Base-by-base conservation (phyloP, 495 filamentous ascomycete genomes). In the Cercophora newfieldiana region DNA sequence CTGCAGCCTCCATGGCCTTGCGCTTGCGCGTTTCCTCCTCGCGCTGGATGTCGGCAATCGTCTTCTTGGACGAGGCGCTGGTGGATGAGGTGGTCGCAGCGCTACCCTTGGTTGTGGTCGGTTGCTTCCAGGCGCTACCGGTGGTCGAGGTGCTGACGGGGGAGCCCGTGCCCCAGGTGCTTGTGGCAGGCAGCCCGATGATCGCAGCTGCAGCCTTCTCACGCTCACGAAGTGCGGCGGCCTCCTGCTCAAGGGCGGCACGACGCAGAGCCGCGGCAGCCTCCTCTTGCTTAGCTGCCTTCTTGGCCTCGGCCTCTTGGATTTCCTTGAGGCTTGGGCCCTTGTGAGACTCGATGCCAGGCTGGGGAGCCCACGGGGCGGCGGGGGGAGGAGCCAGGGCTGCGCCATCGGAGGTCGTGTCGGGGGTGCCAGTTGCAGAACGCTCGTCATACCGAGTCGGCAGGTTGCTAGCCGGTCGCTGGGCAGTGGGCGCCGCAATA, bases 281-380 rank as follows among this genome's bases (percentile, higher is more conserved):
- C 68, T 95, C 93, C 70, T 97, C 95, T 29, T 85, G 89, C 75
- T 95, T 90, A 10, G 95, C 94, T n/a, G 93, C 94, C 72, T 91
- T 95, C 70, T 90, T 89, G 37, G 95, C 94, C 76, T 99, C 95
- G 25, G 91, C 87, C 77, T 97, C 95, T 73, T 99, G 95, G 47
- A 99, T 99, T 71, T 99, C 94, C 78, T 92, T 97, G 62, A 99
- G 83, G 62, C 94, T 97, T 2, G 94, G 95, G 0, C 91, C 93
- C 79, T 92, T 97, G 29, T 91, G 87, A 21, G 87, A 76, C 72
- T 93, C 93, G 14, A 71, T 67, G 22, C 85, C 81, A 12, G 84
- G 80, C 66, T 97, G 92, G 75, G 93, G 94, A 5, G 95, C 95
- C 95, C 95, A 99, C 0, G 95, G 95, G 1, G 95, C 95, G 55